phyloP scores from a whole-genome alignment of 2,329 filamentous ascomycete genomes.

The Clonostachys chloroleuca region DNA sequence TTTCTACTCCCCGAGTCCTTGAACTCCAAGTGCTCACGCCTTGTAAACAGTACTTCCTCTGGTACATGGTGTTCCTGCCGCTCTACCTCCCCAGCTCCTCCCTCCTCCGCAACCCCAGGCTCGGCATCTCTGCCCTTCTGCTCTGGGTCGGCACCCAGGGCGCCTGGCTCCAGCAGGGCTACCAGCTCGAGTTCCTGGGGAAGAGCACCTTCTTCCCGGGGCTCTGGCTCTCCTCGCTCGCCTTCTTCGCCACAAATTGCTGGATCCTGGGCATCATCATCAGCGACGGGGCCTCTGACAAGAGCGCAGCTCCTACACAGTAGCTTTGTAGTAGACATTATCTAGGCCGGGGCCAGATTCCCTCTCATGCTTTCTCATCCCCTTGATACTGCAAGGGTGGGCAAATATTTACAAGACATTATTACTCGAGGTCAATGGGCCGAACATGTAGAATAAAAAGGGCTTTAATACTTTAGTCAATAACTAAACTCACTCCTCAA shows the following conservation, averaged over 20 bases:
- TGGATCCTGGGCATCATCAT: slow-evolving; percentile 85
- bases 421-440: background rate
- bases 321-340: too few relatives aligned
- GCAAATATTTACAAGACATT: too few relatives aligned
- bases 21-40: too few relatives aligned
- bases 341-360: too few relatives aligned
- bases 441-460: background rate
- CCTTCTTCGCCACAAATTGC: slow-evolving; percentile 81
- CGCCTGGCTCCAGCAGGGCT: slow-evolving; percentile 73
- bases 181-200: slow-evolving; percentile 74
- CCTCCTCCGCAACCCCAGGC: slow-evolving; percentile 52
- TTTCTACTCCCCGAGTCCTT: too few relatives aligned
- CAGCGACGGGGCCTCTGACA: slow-evolving; percentile 43
- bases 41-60: slow-evolving; percentile 95
- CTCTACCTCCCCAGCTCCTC: slow-evolving; percentile 83
- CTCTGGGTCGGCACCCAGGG: slow-evolving; percentile 77
- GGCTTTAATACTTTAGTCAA: background rate
- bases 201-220: slow-evolving; percentile 80
- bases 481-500: background rate
- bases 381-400: too few relatives aligned
- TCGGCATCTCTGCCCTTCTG: slow-evolving; percentile 61
- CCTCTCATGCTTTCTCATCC: too few relatives aligned
- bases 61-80: slow-evolving; percentile 93
- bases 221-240: slow-evolving; percentile 69
- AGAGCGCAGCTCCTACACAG: too few relatives aligned